These are phyloP conservation scores for Zymoseptoria brevis DNA, from an alignment of 2,329 filamentous ascomycete genomes.

Conservation along the genomic window DNA sequence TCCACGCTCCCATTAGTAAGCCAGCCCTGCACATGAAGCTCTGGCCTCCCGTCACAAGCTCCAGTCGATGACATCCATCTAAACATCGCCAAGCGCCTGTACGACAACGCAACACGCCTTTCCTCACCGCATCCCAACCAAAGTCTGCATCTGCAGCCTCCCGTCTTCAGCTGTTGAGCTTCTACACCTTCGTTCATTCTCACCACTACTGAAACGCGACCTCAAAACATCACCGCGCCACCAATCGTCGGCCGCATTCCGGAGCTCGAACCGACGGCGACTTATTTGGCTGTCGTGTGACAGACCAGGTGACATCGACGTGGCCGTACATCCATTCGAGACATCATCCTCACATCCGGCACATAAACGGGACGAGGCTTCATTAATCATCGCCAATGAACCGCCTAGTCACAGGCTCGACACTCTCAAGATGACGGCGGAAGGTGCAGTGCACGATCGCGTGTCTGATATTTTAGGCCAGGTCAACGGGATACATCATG, in stretches of 20 bases:
- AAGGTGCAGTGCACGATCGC: conserved; percentile 22
- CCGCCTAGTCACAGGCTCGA: conserved; percentile 10
- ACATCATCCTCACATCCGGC: not conserved
- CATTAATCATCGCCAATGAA: conserved; percentile 10
- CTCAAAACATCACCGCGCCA: not conserved
- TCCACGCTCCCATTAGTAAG: not conserved
- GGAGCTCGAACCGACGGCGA: not conserved
- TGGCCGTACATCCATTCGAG: not conserved
- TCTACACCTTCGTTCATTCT: not conserved
- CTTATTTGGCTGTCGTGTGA: not conserved
- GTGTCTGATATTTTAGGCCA: conserved; percentile 36
- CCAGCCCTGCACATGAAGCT: not conserved
- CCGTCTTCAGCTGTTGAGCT: not conserved
- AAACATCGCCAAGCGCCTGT: not conserved
- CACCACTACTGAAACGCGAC: not conserved
- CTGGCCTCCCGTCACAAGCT: not conserved
- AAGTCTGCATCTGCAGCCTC: not conserved
- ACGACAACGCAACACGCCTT: not conserved
- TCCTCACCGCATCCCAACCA: conserved; percentile 1
- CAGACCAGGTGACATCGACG: not conserved
- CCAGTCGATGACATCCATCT: not conserved
- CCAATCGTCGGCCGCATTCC: not conserved
- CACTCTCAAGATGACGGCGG: conserved; percentile 19
- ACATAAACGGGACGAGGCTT: not conserved
- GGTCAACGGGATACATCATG: conserved; percentile 34